phyloP scores from a whole-genome alignment of 2,329 filamentous ascomycete species.

The Dichotomopilus funicola region DNA sequence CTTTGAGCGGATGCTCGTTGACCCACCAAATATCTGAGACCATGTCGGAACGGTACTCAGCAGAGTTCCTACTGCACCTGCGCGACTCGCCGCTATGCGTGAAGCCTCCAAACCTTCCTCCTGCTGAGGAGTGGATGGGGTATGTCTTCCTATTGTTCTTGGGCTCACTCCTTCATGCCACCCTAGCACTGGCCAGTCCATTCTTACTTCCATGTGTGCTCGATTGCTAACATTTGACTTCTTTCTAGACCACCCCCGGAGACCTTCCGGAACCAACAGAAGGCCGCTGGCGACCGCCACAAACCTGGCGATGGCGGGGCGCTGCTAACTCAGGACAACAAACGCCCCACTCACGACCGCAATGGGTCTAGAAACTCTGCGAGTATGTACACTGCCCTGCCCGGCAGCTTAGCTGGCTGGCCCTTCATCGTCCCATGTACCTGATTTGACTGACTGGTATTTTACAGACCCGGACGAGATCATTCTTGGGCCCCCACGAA shows the following conservation, averaged over 20 bases:
- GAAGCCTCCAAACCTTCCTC: slow-evolving; percentile 73
- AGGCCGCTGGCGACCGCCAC: slow-evolving; percentile 38
- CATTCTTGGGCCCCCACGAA: slow-evolving; percentile 77
- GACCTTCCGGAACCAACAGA: slow-evolving; percentile 39
- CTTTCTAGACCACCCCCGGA: slow-evolving; percentile 39
- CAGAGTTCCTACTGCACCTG: slow-evolving; percentile 68
- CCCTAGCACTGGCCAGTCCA: not conserved
- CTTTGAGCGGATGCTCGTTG: slow-evolving; percentile 16
- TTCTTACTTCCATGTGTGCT: not conserved
- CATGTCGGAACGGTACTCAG: slow-evolving; percentile 63
- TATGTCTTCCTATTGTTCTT: slow-evolving; percentile 37
- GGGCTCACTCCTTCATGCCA: not conserved
- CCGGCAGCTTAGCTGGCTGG: not conserved
- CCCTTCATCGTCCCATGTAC: not conserved
- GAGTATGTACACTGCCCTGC: slow-evolving; percentile 38
- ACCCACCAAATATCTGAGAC: slow-evolving; percentile 9
- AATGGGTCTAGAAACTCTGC: slow-evolving; percentile 50
- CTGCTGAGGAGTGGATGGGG: slow-evolving; percentile 96
- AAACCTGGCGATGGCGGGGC: slow-evolving; percentile 39
- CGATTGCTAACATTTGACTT: slow-evolving; percentile 10
- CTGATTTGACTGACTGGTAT: slow-evolving; percentile 20
- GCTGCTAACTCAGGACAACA: slow-evolving; percentile 43
- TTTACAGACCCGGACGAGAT: slow-evolving; percentile 66
- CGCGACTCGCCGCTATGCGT: slow-evolving; percentile 75
- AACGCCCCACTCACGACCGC: slow-evolving; percentile 47